These are phyloP conservation scores for Xerocomellus chrysenteron DNA, from an alignment of 768 basidiomycete species.

Conservation along the genomic window DNA sequence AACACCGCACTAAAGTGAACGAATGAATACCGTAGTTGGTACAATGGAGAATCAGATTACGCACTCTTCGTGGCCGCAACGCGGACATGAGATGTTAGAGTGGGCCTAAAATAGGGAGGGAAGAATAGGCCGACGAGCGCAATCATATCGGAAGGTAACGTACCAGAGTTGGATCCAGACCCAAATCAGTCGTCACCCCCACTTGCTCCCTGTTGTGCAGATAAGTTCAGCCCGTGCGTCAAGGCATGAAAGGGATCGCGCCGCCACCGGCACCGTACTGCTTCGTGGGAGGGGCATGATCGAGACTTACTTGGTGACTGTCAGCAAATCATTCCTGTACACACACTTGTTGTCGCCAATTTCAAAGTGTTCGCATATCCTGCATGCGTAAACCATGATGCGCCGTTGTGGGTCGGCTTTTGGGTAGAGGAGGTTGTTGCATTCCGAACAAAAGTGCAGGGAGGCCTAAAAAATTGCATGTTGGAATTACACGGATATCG, in stretches of 20 bases:
- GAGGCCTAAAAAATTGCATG: slow-evolving; percentile 52
- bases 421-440: slow-evolving; percentile 93
- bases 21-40: not conserved
- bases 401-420: slow-evolving; percentile 85
- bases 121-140: not conserved
- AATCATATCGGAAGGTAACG: slow-evolving; percentile 16
- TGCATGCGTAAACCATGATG: slow-evolving; percentile 86
- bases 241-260: slow-evolving; percentile 1
- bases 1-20: slow-evolving; percentile 71
- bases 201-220: slow-evolving; percentile 73
- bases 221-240: slow-evolving; percentile 1
- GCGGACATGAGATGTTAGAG: slow-evolving; percentile 79
- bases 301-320: slow-evolving; percentile 77
- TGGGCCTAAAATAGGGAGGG: slow-evolving; percentile 56
- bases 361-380: slow-evolving; percentile 88
- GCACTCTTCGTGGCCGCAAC: slow-evolving; percentile 81
- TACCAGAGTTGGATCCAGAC: slow-evolving; percentile 86
- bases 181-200: slow-evolving; percentile 86
- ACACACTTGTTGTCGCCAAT: slow-evolving; percentile 86
- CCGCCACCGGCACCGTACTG: slow-evolving; percentile 7
- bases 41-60: slow-evolving; percentile 27
- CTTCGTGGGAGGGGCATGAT: not conserved
- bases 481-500: not conserved
- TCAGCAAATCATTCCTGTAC: slow-evolving; percentile 90
- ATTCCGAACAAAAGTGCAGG: slow-evolving; percentile 90